phyloP scores from a whole-genome alignment of 768 basidiomycete species.

The Rubroboletus pulcherrimus region DNA sequence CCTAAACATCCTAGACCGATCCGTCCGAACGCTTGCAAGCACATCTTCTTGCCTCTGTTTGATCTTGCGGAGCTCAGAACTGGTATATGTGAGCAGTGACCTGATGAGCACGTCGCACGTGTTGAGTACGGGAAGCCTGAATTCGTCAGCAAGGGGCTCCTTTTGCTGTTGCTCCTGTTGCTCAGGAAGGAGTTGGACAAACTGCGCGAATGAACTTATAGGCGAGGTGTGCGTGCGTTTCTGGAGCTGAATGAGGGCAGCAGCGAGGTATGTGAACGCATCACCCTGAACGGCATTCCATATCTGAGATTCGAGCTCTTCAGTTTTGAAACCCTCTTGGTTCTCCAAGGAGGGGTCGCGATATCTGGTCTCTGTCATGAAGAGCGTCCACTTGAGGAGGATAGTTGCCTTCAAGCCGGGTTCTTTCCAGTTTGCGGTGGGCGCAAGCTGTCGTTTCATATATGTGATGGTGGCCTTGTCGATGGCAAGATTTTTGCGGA shows the following conservation, averaged over 20 bases:
- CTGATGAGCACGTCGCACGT: constrained; percentile 71
- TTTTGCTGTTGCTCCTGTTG: constrained; percentile 34
- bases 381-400: constrained; percentile 85
- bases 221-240: constrained; percentile 32
- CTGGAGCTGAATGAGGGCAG: constrained; percentile 56
- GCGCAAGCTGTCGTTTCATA: constrained; percentile 57
- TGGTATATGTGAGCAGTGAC: constrained; percentile 69
- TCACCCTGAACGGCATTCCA: constrained; percentile 83
- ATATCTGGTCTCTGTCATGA: constrained; percentile 73
- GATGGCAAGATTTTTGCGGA: constrained; percentile 46
- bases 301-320: constrained; percentile 76
- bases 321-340: constrained; percentile 63
- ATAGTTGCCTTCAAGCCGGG: constrained; percentile 66
- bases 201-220: constrained; percentile 37
- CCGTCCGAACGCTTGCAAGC: constrained; percentile 61
- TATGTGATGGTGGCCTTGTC: constrained; percentile 46
- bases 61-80: constrained; percentile 79
- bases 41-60: constrained; percentile 89
- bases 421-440: constrained; percentile 61
- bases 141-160: constrained; percentile 41
- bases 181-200: constrained; percentile 35
- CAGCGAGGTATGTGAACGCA: constrained; percentile 68
- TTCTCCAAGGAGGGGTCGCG: constrained; percentile 63
- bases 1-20: constrained; percentile 52
- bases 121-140: constrained; percentile 52